These are phyloP conservation scores for Durio zibethinus DNA, from an alignment of 345 rosid genomes.

Conservation along the genomic window DNA sequence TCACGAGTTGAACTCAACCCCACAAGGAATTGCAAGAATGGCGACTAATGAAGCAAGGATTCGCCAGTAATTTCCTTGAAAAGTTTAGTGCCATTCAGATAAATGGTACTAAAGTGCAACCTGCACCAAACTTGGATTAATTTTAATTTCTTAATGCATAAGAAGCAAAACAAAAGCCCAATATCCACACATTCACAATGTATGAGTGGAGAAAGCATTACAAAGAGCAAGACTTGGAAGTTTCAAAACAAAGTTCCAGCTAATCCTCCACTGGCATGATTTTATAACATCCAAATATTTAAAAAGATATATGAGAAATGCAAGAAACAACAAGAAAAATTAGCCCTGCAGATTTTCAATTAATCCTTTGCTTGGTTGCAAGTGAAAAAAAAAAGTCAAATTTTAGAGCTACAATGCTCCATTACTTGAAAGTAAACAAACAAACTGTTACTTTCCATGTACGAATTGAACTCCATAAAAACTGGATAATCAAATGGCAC, in stretches of 20 bases:
- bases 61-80: not conserved
- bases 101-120: not conserved
- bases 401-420: not conserved
- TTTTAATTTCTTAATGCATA: not conserved
- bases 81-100: conserved; percentile 1
- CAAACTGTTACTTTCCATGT: not conserved
- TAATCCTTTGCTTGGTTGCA: not conserved
- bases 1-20: not conserved
- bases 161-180: not conserved
- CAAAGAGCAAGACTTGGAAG: not conserved
- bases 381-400: not conserved
- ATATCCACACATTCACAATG: not conserved
- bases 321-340: not conserved
- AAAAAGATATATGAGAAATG: not conserved
- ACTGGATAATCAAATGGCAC: too few relatives aligned
- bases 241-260: not conserved
- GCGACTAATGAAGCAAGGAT: not conserved
- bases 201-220: not conserved
- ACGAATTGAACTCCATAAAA: too few relatives aligned
- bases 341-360: not conserved
- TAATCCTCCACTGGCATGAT: not conserved
- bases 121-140: conserved; percentile 2
- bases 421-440: not conserved
- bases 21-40: not conserved
- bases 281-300: not conserved